phyloP scores from a whole-genome alignment of 2,329 filamentous ascomycete genomes.

The Hypoxylon rubiginosum region DNA sequence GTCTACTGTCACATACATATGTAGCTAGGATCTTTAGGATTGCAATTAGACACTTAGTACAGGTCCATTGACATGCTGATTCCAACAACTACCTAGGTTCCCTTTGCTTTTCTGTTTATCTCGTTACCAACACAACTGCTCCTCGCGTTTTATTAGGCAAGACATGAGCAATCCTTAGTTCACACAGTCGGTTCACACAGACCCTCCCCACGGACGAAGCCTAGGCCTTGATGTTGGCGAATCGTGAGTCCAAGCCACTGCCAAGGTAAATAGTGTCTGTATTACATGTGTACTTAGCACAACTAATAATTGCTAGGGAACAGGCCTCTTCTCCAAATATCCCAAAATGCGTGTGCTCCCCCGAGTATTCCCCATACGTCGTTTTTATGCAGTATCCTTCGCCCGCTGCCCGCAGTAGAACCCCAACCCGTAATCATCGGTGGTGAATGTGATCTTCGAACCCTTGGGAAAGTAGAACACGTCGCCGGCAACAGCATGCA shows the following conservation, averaged over 20 bases:
- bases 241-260: not conserved
- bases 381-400: slow-evolving; percentile 42
- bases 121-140: no score
- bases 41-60: slow-evolving; percentile 17
- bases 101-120: not conserved
- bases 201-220: not conserved
- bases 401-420: slow-evolving; percentile 66
- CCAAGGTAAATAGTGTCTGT: not conserved
- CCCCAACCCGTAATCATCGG: slow-evolving; percentile 70
- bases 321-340: not conserved
- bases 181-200: no score
- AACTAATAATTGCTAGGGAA: not conserved
- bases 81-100: not conserved
- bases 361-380: not conserved
- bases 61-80: not conserved
- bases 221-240: no score
- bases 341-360: no score
- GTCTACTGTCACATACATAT: not conserved
- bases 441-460: slow-evolving; percentile 74
- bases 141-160: not conserved
- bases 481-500: slow-evolving; percentile 72
- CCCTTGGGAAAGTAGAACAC: slow-evolving; percentile 79
- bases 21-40: slow-evolving; percentile 1
- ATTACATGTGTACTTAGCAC: not conserved
- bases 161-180: not conserved